Percentiles rank a stretch among this genome's conserved stretches.
phyloP scores from a whole-genome alignment of 75 land plant genomes.

The Pinus albicaulis region DNA sequence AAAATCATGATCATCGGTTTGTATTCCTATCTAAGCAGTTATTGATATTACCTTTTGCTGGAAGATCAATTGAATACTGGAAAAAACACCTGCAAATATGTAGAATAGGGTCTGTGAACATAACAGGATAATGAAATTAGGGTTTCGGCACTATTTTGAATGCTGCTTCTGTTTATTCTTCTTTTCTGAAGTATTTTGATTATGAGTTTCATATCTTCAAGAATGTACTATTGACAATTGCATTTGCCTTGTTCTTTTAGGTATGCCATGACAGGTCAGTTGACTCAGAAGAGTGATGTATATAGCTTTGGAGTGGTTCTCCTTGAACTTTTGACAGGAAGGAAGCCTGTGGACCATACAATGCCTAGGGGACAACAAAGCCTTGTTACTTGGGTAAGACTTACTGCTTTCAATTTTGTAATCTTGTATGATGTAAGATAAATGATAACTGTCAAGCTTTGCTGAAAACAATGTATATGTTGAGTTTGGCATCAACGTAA shows the following conservation, averaged over 20 bases:
- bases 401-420: neutral
- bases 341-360: slow-evolving; percentile 66
- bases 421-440: neutral
- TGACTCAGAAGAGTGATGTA: slow-evolving; percentile 65
- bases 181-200: no score
- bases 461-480: neutral
- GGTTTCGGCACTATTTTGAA: neutral
- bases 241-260: slow-evolving; percentile 21
- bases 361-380: slow-evolving; percentile 73
- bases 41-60: no score
- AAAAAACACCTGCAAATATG: no score
- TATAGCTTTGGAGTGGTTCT: slow-evolving; percentile 69
- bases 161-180: neutral
- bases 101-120: no score
- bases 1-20: no score
- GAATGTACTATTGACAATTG: slow-evolving; percentile 3
- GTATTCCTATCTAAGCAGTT: no score
- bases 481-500: neutral
- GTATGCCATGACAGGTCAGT: slow-evolving; percentile 70
- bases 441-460: slow-evolving; percentile 1
- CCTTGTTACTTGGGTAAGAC: slow-evolving; percentile 62
- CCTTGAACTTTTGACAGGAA: slow-evolving; percentile 56
- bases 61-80: no score
- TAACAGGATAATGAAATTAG: no score
- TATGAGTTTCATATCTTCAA: neutral